These are phyloP conservation scores for Coffea humblotiana DNA, from an alignment of 305 asterid species.

Conservation along the genomic window DNA sequence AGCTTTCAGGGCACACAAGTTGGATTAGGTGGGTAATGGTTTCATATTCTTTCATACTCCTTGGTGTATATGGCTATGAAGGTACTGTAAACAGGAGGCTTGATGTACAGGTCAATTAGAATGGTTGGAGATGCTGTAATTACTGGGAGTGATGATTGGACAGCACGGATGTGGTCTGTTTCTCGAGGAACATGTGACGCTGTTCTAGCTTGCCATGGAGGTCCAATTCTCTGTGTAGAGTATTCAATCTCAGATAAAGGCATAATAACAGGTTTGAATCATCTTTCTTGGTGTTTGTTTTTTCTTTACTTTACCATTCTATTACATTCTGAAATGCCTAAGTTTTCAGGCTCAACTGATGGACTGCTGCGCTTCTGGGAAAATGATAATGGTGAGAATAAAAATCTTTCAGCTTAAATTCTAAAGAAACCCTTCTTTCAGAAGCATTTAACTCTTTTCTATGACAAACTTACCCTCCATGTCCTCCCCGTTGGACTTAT, in stretches of 20 bases:
- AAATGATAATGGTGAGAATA: constrained; percentile 82
- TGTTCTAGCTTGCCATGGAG: constrained; percentile 94
- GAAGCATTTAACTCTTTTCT: neutral
- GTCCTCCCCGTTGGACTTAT: neutral
- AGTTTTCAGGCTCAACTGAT: constrained; percentile 76
- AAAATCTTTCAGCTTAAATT: constrained; percentile 7
- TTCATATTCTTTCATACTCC: constrained; percentile 5
- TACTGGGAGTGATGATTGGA: constrained; percentile 99
- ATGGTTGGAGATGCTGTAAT: constrained; percentile 91
- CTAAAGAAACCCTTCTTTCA: neutral
- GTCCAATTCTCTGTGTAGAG: constrained; percentile 85
- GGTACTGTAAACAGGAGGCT: constrained; percentile 26
- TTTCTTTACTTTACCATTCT: constrained; percentile 15
- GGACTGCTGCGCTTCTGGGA: constrained; percentile 96
- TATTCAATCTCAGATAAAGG: constrained; percentile 82
- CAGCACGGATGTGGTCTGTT: constrained; percentile 92
- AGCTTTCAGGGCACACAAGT: constrained; percentile 86
- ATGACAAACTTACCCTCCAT: neutral
- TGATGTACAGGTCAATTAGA: constrained; percentile 73
- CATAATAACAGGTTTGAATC: constrained; percentile 68
- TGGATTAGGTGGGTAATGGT: constrained; percentile 76
- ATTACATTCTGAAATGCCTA: constrained; percentile 21
- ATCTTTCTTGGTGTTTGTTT: constrained; percentile 4
- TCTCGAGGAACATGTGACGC: constrained; percentile 92
- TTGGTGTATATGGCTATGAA: constrained; percentile 21